These are phyloP conservation scores for Bretschneidera sinensis DNA, from an alignment of 345 rosid genomes.

Conservation along the genomic window DNA sequence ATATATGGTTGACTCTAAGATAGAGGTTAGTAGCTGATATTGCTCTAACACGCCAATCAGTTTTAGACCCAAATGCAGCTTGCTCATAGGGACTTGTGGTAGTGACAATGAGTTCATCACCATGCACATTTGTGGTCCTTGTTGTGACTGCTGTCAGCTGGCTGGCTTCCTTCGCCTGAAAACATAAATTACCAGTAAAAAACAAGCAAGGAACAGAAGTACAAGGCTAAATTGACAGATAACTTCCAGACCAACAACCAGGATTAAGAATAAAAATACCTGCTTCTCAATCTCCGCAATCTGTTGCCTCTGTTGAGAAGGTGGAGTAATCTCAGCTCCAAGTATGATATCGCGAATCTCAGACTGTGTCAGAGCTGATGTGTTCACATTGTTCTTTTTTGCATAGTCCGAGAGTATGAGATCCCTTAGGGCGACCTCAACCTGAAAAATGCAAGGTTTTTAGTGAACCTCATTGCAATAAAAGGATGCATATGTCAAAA, in stretches of 20 bases:
- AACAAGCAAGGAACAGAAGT: background rate
- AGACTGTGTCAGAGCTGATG: conserved; percentile 95
- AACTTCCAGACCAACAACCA: background rate
- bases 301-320: conserved; percentile 97
- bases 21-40: conserved; percentile 97
- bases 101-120: conserved; percentile 86
- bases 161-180: conserved; percentile 94
- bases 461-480: background rate
- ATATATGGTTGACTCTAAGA: conserved; percentile 90
- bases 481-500: too few relatives aligned
- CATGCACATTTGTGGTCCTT: conserved; percentile 88
- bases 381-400: conserved; percentile 97
- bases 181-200: background rate
- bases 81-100: conserved; percentile 96
- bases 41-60: conserved; percentile 99
- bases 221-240: too few relatives aligned
- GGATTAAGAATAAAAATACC: conserved; percentile 30
- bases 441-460: conserved; percentile 39
- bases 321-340: conserved; percentile 99
- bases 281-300: conserved; percentile 99
- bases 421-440: conserved; percentile 95
- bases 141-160: conserved; percentile 96
- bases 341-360: conserved; percentile 98
- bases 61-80: conserved; percentile 81
- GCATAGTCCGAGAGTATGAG: conserved; percentile 95